Percentiles rank a stretch among this genome's conserved stretches.
Evolutionary conservation across 768 basidiomycete genomes (phyloP).

Genomic region (Exidia glandulosa): DNA sequence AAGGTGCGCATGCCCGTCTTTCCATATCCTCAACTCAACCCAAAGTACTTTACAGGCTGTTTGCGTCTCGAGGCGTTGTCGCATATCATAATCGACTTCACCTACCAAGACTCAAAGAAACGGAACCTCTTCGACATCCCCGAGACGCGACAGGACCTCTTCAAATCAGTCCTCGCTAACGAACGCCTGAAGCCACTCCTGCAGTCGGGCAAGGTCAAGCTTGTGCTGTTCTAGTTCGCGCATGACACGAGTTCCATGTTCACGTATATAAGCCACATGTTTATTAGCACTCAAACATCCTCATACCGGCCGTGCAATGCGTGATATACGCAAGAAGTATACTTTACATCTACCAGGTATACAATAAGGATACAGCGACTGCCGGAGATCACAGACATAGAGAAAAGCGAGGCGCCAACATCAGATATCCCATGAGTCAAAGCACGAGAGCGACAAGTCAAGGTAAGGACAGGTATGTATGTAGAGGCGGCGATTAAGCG

Average conservation of each 20-base stretch:
- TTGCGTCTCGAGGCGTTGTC: conserved; percentile 63
- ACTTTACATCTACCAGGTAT: no score
- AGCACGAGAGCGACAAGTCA: no score
- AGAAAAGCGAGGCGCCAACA: no score
- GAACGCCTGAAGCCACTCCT: conserved; percentile 51
- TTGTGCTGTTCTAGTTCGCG: conserved; percentile 62
- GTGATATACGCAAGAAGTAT: no score
- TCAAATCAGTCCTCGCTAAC: conserved; percentile 58
- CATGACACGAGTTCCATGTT: neutral
- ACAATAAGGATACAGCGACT: no score
- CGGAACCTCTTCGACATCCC: conserved; percentile 69
- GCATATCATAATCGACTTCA: conserved; percentile 73
- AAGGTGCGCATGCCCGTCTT: neutral
- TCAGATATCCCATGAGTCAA: no score
- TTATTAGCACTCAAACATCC: neutral
- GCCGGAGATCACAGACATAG: no score
- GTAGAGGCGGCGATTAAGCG: no score
- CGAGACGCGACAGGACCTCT: conserved; percentile 73
- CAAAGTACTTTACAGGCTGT: conserved; percentile 41
- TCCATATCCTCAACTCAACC: neutral
- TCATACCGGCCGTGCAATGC: neutral
- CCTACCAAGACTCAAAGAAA: conserved; percentile 65
- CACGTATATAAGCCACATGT: neutral
- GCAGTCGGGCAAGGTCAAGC: conserved; percentile 58
- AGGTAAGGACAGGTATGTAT: no score